phyloP scores from a whole-genome alignment of 2,329 filamentous ascomycete species.

The Diaporthe helianthi region DNA sequence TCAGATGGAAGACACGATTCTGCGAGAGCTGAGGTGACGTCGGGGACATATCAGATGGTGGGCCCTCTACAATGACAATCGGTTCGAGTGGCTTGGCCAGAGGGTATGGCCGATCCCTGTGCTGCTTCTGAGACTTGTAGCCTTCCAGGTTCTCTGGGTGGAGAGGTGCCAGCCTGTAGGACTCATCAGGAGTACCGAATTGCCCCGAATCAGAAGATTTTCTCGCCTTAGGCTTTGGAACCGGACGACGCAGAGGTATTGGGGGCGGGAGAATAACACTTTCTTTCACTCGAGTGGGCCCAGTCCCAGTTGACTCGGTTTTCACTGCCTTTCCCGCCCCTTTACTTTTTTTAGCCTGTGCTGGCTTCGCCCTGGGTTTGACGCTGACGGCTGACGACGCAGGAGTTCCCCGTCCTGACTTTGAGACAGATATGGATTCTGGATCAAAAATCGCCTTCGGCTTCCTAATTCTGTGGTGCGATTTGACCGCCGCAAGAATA shows the following conservation, averaged over 20 bases:
- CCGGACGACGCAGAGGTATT: conserved; percentile 4
- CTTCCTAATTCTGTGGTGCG: conserved; percentile 54
- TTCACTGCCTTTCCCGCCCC: neutral
- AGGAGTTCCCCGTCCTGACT: conserved; percentile 13
- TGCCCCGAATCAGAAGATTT: neutral
- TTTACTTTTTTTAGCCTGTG: conserved; percentile 20
- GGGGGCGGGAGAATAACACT: conserved; percentile 13
- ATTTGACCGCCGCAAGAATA: conserved; percentile 60
- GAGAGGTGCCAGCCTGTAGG: conserved; percentile 3
- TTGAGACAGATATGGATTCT: neutral
- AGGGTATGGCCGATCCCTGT: neutral
- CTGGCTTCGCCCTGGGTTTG: conserved; percentile 12
- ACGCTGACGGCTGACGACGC: neutral
- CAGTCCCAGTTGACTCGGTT: neutral
- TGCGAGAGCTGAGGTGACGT: conserved; percentile 31
- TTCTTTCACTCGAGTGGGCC: neutral
- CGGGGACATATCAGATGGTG: conserved; percentile 32
- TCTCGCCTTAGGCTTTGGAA: neutral
- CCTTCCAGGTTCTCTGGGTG: conserved; percentile 17
- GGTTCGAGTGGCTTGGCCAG: conserved; percentile 30
- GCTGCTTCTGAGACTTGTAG: neutral
- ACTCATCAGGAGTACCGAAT: neutral
- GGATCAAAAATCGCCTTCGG: conserved; percentile 49
- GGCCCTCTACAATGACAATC: conserved; percentile 23
- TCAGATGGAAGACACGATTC: conserved; percentile 21